Percentiles rank a stretch among this genome's conserved stretches.
Evolutionary conservation across 306 rosid species (phyloP).

Genomic region (Senna tora): DNA sequence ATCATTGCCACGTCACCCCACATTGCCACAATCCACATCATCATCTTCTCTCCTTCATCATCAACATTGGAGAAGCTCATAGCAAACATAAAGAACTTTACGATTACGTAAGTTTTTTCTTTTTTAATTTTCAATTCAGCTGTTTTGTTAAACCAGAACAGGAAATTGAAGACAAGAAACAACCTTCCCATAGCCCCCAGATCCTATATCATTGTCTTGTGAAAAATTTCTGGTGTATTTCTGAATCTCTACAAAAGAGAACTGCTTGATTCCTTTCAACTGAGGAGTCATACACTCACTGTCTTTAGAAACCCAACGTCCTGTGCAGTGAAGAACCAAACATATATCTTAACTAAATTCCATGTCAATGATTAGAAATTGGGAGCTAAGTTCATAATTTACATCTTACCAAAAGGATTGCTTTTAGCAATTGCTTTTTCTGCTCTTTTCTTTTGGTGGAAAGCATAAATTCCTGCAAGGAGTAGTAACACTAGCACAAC

Average conservation of each 20-base stretch:
- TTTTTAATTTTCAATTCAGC: not conserved
- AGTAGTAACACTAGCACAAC: conserved; percentile 46
- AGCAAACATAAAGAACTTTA: too few relatives aligned
- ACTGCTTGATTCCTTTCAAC: conserved; percentile 46
- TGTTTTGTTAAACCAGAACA: not conserved
- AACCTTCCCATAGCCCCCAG: conserved; percentile 77
- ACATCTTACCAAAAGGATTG: conserved; percentile 43
- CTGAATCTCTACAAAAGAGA: conserved; percentile 64
- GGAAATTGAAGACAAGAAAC: not conserved
- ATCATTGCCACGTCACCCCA: too few relatives aligned
- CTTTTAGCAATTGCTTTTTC: conserved; percentile 42
- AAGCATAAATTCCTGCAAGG: conserved; percentile 55
- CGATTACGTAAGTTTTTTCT: too few relatives aligned
- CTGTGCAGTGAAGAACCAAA: conserved; percentile 36
- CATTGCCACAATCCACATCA: too few relatives aligned
- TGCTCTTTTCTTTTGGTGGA: conserved; percentile 54
- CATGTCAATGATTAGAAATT: not conserved
- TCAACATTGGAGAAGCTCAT: too few relatives aligned
- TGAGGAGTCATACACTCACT: conserved; percentile 43
- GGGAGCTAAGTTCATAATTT: not conserved
- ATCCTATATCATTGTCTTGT: conserved; percentile 36
- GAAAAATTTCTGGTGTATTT: conserved; percentile 54
- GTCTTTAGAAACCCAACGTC: conserved; percentile 38
- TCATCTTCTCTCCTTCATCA: too few relatives aligned
- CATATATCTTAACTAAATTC: not conserved